Evolutionary conservation across 495 filamentous ascomycete genomes (phyloP).

Genomic region (Glutinoglossum americanum): DNA sequence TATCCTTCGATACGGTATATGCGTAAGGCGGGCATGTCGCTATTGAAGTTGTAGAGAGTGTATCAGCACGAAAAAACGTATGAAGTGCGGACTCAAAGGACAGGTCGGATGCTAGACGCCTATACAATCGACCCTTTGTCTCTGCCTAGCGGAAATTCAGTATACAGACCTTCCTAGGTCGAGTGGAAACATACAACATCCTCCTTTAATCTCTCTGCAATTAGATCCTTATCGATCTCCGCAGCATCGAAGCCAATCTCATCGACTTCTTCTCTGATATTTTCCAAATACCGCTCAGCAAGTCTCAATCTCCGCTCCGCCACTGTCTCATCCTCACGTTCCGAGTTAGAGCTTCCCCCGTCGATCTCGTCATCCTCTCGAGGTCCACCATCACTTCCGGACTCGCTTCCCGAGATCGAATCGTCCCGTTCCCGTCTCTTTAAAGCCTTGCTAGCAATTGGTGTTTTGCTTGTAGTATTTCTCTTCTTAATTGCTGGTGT

Average conservation of each 20-base stretch:
- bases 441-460: conserved; percentile 7
- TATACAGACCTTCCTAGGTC: not conserved
- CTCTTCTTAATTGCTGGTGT: conserved; percentile 27
- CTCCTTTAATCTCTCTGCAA: conserved; percentile 72
- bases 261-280: conserved; percentile 63
- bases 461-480: conserved; percentile 18
- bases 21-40: conserved; percentile 55
- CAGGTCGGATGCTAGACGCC: conserved; percentile 47
- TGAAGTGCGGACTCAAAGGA: conserved; percentile 37
- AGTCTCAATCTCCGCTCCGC: conserved; percentile 71
- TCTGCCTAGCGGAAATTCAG: conserved; percentile 33
- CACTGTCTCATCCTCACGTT: conserved; percentile 60
- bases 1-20: conserved; percentile 77
- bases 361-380: conserved; percentile 12
- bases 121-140: conserved; percentile 73
- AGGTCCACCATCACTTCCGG: conserved; percentile 19
- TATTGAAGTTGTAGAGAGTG: conserved; percentile 55
- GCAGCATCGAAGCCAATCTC: conserved; percentile 77
- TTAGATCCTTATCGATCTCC: conserved; percentile 76
- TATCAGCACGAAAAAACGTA: conserved; percentile 54
- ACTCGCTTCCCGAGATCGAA: conserved; percentile 75
- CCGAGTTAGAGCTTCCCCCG: conserved; percentile 24
- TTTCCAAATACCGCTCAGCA: conserved; percentile 82
- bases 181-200: conserved; percentile 41
- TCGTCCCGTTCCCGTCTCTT: conserved; percentile 29